Evolutionary conservation across 2,329 filamentous ascomycete genomes (phyloP).

Genomic region (Hymenoscyphus albidus): DNA sequence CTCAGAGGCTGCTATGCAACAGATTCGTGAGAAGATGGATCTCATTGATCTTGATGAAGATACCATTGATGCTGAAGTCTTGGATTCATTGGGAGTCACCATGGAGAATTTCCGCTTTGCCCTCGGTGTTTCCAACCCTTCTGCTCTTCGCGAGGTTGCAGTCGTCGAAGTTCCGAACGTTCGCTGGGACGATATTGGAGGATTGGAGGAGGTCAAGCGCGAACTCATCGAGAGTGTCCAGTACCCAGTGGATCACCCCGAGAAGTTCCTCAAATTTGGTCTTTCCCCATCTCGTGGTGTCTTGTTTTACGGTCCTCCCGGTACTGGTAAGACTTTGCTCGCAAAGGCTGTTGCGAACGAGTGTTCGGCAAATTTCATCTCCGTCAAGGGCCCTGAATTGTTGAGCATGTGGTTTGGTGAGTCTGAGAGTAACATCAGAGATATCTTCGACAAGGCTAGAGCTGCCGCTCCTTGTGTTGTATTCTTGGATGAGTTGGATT

Average conservation of each 20-base stretch:
- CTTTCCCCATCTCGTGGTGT: slow-evolving; percentile 97
- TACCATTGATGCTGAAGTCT: slow-evolving; percentile 96
- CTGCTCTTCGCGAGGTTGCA: slow-evolving; percentile 94
- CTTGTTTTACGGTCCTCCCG: slow-evolving; percentile 95
- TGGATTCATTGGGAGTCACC: slow-evolving; percentile 96
- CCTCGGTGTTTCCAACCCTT: slow-evolving; percentile 96
- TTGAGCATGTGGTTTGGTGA: slow-evolving; percentile 99
- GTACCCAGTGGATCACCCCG: slow-evolving; percentile 98
- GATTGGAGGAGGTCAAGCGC: slow-evolving; percentile 96
- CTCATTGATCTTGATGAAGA: slow-evolving; percentile 98
- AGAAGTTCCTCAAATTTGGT: slow-evolving; percentile 99
- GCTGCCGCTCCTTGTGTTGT: slow-evolving; percentile 97
- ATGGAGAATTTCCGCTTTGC: slow-evolving; percentile 99
- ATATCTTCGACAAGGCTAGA: slow-evolving; percentile 99
- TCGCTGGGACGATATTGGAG: slow-evolving; percentile 99
- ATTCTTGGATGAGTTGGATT: slow-evolving; percentile 97
- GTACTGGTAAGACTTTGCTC: slow-evolving; percentile 99
- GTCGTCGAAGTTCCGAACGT: slow-evolving; percentile 99
- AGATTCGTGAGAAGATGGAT: slow-evolving; percentile 99
- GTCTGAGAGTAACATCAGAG: slow-evolving; percentile 98
- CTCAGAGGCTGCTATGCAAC: slow-evolving; percentile 99
- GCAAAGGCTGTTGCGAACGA: slow-evolving; percentile 99
- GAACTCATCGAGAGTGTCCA: slow-evolving; percentile 98
- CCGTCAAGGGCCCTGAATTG: slow-evolving; percentile 95
- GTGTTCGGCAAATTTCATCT: slow-evolving; percentile 99